These are phyloP conservation scores for Xanthoconium separans DNA, from an alignment of 1,284 basidiomycete species.

Conservation along the genomic window DNA sequence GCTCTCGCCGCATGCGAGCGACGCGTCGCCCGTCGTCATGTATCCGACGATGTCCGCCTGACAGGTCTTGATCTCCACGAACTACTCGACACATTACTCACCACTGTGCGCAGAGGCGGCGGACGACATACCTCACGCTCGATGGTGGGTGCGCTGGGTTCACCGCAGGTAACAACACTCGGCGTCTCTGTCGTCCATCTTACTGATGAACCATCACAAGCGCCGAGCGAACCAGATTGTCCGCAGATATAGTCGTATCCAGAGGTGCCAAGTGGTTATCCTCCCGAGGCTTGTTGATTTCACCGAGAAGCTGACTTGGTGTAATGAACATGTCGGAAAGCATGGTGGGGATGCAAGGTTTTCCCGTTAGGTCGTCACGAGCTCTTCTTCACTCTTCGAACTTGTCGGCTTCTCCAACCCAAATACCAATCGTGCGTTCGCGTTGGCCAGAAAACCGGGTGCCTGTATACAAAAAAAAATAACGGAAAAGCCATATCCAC, in stretches of 20 bases:
- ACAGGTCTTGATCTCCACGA: constrained; percentile 43
- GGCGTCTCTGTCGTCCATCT: constrained; percentile 43
- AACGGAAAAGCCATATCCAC: constrained; percentile 85
- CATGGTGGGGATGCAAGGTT: no score
- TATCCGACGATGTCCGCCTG: constrained; percentile 66
- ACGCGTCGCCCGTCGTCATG: constrained; percentile 78
- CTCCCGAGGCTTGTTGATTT: no score
- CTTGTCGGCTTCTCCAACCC: constrained; percentile 37
- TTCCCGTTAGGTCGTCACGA: constrained; percentile 58
- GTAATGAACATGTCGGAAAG: no score
- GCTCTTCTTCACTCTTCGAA: constrained; percentile 28
- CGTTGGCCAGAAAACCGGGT: constrained; percentile 80
- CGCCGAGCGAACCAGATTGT: no score
- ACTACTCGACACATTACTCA: constrained; percentile 33
- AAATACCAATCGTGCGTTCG: constrained; percentile 67
- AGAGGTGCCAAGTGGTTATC: no score
- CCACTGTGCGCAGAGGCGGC: not conserved
- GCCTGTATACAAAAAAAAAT: constrained; percentile 76
- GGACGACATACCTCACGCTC: constrained; percentile 33
- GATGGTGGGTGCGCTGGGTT: constrained; percentile 42
- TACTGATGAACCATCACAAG: constrained; percentile 70
- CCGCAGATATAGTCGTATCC: no score
- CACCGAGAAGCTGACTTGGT: no score
- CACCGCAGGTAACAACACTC: constrained; percentile 24
- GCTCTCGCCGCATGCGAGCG: constrained; percentile 72